A percentile compares a stretch with the other conserved stretches of the same genome.
phyloP scores from a whole-genome alignment of 1,284 basidiomycete genomes.

The Omphalotus olearius region DNA sequence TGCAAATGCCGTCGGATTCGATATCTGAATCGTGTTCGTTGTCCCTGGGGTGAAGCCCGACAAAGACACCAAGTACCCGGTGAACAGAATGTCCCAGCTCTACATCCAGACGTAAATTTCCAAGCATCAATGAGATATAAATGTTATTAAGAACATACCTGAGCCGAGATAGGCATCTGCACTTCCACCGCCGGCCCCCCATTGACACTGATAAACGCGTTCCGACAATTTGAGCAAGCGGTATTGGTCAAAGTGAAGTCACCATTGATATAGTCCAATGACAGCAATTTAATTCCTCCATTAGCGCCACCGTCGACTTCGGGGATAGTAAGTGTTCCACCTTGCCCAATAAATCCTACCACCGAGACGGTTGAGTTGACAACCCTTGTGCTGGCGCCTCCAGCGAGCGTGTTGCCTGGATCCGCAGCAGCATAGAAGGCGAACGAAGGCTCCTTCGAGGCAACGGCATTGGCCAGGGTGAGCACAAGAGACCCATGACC shows the following conservation, averaged over 20 bases:
- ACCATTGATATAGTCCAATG: constrained; percentile 45
- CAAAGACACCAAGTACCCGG: constrained; percentile 35
- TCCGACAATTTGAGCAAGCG: constrained; percentile 44
- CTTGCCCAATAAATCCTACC: constrained; percentile 40
- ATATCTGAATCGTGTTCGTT: constrained; percentile 37
- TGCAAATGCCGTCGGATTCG: constrained; percentile 35
- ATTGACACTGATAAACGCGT: constrained; percentile 42
- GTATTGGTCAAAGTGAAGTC: constrained; percentile 38
- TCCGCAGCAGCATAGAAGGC: constrained; percentile 36
- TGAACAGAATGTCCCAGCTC: constrained; percentile 41
- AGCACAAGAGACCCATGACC: constrained; percentile 39
- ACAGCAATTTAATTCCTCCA: constrained; percentile 40
- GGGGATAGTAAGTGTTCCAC: constrained; percentile 39
- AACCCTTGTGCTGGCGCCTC: constrained; percentile 34
- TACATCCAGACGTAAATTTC: constrained; percentile 14
- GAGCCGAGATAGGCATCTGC: constrained; percentile 45
- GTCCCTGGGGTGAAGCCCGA: constrained; percentile 38
- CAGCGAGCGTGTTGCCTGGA: constrained; percentile 32
- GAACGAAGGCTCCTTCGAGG: constrained; percentile 27
- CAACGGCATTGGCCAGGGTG: constrained; percentile 30
- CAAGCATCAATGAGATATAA: not conserved
- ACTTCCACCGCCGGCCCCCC: constrained; percentile 37
- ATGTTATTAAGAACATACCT: constrained; percentile 27
- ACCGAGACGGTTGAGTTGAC: constrained; percentile 36
- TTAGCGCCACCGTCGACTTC: constrained; percentile 35